Percentiles rank a stretch among this genome's conserved stretches.
Conservation (phyloP, 169 alveolate genomes). For the Eimeria brunetti region DNA sequence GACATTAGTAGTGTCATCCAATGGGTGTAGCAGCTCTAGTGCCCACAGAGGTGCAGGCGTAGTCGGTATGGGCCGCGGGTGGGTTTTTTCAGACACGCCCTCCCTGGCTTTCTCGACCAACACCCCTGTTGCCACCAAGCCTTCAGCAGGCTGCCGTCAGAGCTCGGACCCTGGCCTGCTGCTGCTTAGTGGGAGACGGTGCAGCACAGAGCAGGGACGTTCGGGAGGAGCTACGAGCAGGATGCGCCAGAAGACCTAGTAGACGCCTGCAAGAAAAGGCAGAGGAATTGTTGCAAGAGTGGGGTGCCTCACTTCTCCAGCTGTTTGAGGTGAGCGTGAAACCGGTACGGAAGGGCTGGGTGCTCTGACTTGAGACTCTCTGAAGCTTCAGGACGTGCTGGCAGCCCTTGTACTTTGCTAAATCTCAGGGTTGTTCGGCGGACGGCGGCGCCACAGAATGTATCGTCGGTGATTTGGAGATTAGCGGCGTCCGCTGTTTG, state of each 20-base stretch:
- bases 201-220: slow-evolving; percentile 53
- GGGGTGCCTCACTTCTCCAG: slow-evolving; percentile 63
- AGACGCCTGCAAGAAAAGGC: slow-evolving; percentile 20
- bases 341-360: background rate
- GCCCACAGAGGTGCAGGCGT: background rate
- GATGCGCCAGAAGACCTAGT: slow-evolving; percentile 38
- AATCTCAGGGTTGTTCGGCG: slow-evolving; percentile 7
- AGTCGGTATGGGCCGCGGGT: background rate
- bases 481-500: slow-evolving; percentile 21
- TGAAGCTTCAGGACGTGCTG: background rate
- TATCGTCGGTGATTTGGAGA: slow-evolving; percentile 2
- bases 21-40: background rate
- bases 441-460: slow-evolving; percentile 58
- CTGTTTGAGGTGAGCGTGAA: slow-evolving; percentile 38
- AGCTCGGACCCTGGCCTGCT: slow-evolving; percentile 41
- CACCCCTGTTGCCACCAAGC: slow-evolving; percentile 37
- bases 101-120: background rate
- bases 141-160: slow-evolving; percentile 60
- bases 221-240: slow-evolving; percentile 47
- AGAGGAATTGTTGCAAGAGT: slow-evolving; percentile 21
- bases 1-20: background rate
- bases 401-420: background rate
- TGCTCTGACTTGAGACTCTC: background rate
- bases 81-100: slow-evolving; percentile 26
- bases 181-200: slow-evolving; percentile 60